Evolutionary conservation across 1,284 basidiomycete genomes (phyloP).

Genomic region (Sanghuangporus baumii): DNA sequence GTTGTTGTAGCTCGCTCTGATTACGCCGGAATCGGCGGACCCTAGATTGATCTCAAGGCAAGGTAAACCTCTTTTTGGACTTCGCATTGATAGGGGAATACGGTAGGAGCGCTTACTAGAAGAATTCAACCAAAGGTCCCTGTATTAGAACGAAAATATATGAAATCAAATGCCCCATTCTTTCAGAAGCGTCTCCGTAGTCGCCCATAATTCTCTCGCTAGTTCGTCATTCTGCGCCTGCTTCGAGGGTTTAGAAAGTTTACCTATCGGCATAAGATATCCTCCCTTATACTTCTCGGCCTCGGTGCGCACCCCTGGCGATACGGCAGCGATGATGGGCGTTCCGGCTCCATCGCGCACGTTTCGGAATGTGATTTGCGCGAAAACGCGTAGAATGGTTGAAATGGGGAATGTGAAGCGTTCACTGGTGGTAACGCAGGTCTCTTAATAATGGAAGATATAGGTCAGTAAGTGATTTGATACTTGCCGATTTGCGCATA

Average conservation of each 20-base stretch:
- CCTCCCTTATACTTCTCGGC: conserved; percentile 38
- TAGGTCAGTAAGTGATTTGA: background rate
- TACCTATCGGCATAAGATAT: conserved; percentile 23
- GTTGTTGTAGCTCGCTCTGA: no score
- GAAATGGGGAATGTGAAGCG: conserved; percentile 22
- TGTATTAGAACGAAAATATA: background rate
- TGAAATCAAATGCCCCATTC: conserved; percentile 7
- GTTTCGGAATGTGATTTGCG: conserved; percentile 38
- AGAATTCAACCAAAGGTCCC: no score
- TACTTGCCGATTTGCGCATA: conserved; percentile 9
- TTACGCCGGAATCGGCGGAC: no score
- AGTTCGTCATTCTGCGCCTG: conserved; percentile 31
- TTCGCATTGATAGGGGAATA: no score
- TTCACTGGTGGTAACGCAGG: background rate
- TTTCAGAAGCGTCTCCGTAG: conserved; percentile 31
- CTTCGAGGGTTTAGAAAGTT: conserved; percentile 21
- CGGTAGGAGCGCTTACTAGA: no score
- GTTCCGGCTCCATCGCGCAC: conserved; percentile 3
- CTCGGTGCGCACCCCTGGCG: conserved; percentile 32
- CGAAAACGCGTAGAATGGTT: conserved; percentile 28
- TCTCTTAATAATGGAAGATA: background rate
- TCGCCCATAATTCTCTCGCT: conserved; percentile 39
- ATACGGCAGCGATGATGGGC: conserved; percentile 38
- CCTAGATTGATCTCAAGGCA: no score
- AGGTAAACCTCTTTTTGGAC: no score